Percentiles rank a stretch among this genome's conserved stretches.
These are phyloP conservation scores for Pythium phragmiticola DNA, from an alignment of 352 stramenopile species.

Conservation along the genomic window DNA sequence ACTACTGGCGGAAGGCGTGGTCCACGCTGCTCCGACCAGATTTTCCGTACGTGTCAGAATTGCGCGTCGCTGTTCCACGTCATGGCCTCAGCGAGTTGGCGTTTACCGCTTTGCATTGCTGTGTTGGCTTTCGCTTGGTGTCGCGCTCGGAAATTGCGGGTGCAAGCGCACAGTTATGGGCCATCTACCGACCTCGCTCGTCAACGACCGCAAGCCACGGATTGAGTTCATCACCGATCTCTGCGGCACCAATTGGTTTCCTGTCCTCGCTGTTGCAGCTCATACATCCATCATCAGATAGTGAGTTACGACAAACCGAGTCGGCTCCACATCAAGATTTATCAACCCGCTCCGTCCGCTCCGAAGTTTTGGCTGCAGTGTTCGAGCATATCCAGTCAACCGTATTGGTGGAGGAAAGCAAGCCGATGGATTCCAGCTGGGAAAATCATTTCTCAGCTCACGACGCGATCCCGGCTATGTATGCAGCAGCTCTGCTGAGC, in stretches of 20 bases:
- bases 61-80: not conserved
- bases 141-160: not conserved
- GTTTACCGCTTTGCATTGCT: constrained; percentile 18
- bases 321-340: not conserved
- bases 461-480: not conserved
- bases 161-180: constrained; percentile 19
- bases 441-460: constrained; percentile 10
- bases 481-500: constrained; percentile 5
- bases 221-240: constrained; percentile 1
- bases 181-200: constrained; percentile 4
- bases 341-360: not conserved
- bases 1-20: constrained; percentile 25
- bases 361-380: constrained; percentile 9
- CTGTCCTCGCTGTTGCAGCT: constrained; percentile 16
- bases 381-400: constrained; percentile 20
- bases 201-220: not conserved
- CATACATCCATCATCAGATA: constrained; percentile 17
- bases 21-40: constrained; percentile 15
- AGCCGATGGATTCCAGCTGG: constrained; percentile 18
- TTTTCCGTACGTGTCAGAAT: constrained; percentile 17
- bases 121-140: constrained; percentile 15
- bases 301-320: not conserved
- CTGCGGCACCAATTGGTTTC: constrained; percentile 14
- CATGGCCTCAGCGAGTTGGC: constrained; percentile 16
- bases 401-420: constrained; percentile 15